phyloP scores from a whole-genome alignment of 176 grass and related monocot genomes.

The Raddia distichophylla region DNA sequence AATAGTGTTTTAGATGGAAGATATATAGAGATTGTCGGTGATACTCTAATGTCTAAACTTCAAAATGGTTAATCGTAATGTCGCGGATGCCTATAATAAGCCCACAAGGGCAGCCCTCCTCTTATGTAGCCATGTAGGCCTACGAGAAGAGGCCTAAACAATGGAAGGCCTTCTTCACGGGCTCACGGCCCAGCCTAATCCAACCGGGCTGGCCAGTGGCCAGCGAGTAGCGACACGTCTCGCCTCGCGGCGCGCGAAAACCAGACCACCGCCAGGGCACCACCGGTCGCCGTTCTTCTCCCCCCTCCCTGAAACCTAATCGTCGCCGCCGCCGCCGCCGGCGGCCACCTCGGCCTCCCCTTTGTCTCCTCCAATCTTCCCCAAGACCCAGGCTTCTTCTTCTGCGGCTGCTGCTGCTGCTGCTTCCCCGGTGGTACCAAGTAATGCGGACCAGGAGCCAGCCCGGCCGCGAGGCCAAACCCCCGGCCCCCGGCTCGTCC shows the following conservation, averaged over 20 bases:
- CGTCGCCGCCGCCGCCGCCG: conserved; percentile 24
- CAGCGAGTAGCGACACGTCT: not conserved
- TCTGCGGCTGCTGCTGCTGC: not conserved
- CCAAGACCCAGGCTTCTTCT: no score
- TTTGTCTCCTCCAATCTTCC: not conserved
- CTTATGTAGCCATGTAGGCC: no score
- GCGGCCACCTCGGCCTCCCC: not conserved
- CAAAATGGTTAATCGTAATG: no score
- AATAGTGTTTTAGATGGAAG: no score
- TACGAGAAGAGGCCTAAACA: no score
- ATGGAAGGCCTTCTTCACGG: no score
- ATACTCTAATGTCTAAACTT: no score
- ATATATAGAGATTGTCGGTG: no score
- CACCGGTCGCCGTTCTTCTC: not conserved
- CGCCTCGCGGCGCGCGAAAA: conserved; percentile 41
- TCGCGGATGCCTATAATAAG: no score
- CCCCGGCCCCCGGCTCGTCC: conserved; percentile 37
- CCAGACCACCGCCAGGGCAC: not conserved
- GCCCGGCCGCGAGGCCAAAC: conserved; percentile 24
- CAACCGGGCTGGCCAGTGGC: no score
- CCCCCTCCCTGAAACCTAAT: conserved; percentile 38
- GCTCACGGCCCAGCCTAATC: no score
- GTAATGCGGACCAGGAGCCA: conserved; percentile 61
- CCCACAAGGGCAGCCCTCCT: no score
- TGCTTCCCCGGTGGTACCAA: not conserved